Evolutionary conservation across 306 rosid genomes (phyloP), one percentile per base, ranked within the genome.

Genomic region (Sicyos baderoa): DNA sequence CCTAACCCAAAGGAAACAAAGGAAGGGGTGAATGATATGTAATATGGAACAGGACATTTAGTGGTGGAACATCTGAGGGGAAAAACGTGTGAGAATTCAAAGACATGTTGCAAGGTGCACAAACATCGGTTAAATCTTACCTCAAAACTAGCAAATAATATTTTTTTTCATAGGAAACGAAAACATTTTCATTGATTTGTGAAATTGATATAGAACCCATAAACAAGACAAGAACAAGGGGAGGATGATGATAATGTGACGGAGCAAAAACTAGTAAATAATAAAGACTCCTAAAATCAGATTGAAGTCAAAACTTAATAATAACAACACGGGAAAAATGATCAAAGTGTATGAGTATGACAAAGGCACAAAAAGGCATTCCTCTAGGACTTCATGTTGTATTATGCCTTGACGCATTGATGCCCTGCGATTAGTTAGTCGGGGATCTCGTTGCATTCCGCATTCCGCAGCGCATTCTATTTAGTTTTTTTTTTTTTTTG

Each of bases 1-100:
- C 99, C 99, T 94, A 54, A 14, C 42, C 73, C 6, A 68, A 45
- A 14, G 71, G 9, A 12, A 29, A 22, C 15, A 47, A 67, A 23
- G 21, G 0, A 49, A 23, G 10, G 11, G 52, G 18, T 15, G 45
- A 67, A 67, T 29, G 9, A 44, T 66, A 7, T 67, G 40, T 66
- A 3, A 15, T 13, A 64, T 44, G 54, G 19, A 65, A 21, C 11
- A 21, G 54, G 19, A 23, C 32, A 40, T 2, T 44, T 47, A 64
- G 35, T 25, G 17, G 64, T 32, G 11, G 18, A 52, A 57, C 10
- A 59, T 8, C 47, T 15, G 9, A 23, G 12, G 44, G 6, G 16
- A 29, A 47, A 13, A 66, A 19, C 22, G 40, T 66, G 54, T 21
- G 40, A 66, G 21, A 66, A 66, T 45, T 66, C 4, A 45, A 65